Conservation (phyloP, 805 yeast genomes). For the Candida jianshihensis region DNA sequence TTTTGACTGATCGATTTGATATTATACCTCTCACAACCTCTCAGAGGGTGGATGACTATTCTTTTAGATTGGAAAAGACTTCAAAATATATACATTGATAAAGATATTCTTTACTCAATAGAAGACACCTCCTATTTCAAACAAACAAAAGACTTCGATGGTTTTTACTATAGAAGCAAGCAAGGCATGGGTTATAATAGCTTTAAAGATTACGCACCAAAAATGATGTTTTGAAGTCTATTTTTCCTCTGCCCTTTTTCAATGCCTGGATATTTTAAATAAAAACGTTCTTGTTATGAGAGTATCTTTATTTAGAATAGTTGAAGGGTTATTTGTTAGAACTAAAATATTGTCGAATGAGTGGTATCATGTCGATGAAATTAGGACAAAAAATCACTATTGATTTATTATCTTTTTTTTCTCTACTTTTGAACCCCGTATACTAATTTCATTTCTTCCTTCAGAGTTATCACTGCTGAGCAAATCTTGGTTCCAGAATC, state of each 20-base stretch:
- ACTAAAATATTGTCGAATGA: constrained; percentile 22
- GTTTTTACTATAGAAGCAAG: constrained; percentile 5
- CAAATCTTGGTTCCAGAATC: constrained; percentile 67
- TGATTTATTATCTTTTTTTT: not conserved
- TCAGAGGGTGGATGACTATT: too few relatives aligned
- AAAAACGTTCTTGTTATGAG: too few relatives aligned
- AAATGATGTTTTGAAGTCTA: constrained; percentile 14
- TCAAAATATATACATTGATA: constrained; percentile 1
- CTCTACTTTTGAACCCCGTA: not conserved
- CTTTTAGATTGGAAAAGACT: not conserved
- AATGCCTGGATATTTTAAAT: too few relatives aligned
- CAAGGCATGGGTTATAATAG: constrained; percentile 24
- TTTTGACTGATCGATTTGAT: too few relatives aligned
- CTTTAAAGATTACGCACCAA: constrained; percentile 13
- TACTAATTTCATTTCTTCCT: constrained; percentile 1
- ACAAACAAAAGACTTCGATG: not conserved
- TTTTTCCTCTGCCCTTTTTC: constrained; percentile 22
- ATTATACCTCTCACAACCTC: not conserved
- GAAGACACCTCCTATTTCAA: too few relatives aligned
- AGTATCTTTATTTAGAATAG: too few relatives aligned
- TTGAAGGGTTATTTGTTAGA: constrained; percentile 7
- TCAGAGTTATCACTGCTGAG: constrained; percentile 28
- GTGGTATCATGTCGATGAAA: constrained; percentile 26
- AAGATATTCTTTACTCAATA: constrained; percentile 1
- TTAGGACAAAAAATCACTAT: constrained; percentile 1